A percentile compares a stretch with the other conserved stretches of the same genome.
These are phyloP conservation scores for Pythium phragmiticola DNA, from an alignment of 352 stramenopile genomes.

Conservation along the genomic window DNA sequence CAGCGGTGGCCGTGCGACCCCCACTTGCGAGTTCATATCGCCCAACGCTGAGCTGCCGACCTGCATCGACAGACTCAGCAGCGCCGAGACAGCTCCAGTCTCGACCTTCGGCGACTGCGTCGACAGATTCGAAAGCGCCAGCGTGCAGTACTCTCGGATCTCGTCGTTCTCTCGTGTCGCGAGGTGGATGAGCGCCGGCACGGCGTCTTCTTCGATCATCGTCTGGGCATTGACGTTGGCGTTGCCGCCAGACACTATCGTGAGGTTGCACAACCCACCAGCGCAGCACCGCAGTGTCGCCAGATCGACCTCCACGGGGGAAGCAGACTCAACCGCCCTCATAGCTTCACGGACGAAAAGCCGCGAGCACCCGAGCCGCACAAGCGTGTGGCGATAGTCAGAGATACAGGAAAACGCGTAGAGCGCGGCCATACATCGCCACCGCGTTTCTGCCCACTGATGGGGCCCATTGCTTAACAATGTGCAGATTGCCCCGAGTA, in stretches of 20 bases:
- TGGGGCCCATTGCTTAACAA: slow-evolving; percentile 28
- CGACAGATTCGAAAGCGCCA: slow-evolving; percentile 72
- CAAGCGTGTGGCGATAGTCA: slow-evolving; percentile 43
- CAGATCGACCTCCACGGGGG: slow-evolving; percentile 17
- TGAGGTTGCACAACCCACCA: slow-evolving; percentile 61
- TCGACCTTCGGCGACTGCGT: slow-evolving; percentile 65
- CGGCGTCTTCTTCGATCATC: slow-evolving; percentile 66
- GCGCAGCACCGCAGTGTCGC: slow-evolving; percentile 51
- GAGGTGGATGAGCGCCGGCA: slow-evolving; percentile 64
- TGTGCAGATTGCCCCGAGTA: slow-evolving; percentile 38
- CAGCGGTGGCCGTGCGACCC: slow-evolving; percentile 39
- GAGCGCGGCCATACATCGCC: slow-evolving; percentile 57
- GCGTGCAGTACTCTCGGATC: slow-evolving; percentile 65
- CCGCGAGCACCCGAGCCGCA: slow-evolving; percentile 44
- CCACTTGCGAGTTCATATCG: slow-evolving; percentile 1
- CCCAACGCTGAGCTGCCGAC: background rate
- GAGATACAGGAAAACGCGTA: slow-evolving; percentile 49
- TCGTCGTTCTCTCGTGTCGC: slow-evolving; percentile 58
- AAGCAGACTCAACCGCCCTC: slow-evolving; percentile 23
- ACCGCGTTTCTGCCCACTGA: slow-evolving; percentile 46
- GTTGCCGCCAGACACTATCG: slow-evolving; percentile 27
- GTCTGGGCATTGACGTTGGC: slow-evolving; percentile 35
- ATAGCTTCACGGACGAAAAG: slow-evolving; percentile 50
- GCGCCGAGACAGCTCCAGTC: slow-evolving; percentile 55
- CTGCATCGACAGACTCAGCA: slow-evolving; percentile 51